Evolutionary conservation across 2,329 filamentous ascomycete genomes (phyloP).

Genomic region (Aspergillus chevalieri): DNA sequence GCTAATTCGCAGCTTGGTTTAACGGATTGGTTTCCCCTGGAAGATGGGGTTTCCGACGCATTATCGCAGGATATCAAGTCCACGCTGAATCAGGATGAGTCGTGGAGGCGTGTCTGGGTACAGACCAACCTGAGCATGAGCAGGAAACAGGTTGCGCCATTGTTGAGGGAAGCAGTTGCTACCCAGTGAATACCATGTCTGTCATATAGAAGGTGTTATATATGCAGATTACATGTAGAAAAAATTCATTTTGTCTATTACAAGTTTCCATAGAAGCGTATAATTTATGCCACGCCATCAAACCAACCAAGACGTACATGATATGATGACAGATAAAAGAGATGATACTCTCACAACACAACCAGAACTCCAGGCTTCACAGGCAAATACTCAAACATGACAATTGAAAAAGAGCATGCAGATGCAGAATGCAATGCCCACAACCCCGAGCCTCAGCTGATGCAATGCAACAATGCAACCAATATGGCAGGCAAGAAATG

Average conservation of each 20-base stretch:
- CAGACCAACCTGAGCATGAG: constrained; percentile 54
- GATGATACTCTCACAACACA: too few relatives aligned
- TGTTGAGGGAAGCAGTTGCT: constrained; percentile 46
- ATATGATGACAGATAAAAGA: too few relatives aligned
- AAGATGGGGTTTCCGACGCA: constrained; percentile 11
- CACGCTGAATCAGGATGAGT: constrained; percentile 13
- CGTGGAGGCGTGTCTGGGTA: constrained; percentile 48
- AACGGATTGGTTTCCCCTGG: constrained; percentile 24
- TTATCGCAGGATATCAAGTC: constrained; percentile 10
- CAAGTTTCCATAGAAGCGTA: too few relatives aligned
- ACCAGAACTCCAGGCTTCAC: too few relatives aligned
- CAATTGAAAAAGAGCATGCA: not conserved
- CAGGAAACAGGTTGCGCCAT: constrained; percentile 57
- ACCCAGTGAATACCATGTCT: constrained; percentile 10
- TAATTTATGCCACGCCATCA: too few relatives aligned
- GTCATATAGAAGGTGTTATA: not conserved
- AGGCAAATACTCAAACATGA: not conserved
- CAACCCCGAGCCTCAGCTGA: not conserved
- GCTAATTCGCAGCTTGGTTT: constrained; percentile 40
- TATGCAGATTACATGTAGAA: not conserved
- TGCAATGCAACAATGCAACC: not conserved
- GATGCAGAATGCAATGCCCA: not conserved
- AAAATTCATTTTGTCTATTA: too few relatives aligned
- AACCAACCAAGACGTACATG: too few relatives aligned
- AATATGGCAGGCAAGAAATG: not conserved